Evolutionary conservation across 2,329 filamentous ascomycete species (phyloP), one percentile per base, ranked within the genome.

Genomic region (Meredithiella fracta): DNA sequence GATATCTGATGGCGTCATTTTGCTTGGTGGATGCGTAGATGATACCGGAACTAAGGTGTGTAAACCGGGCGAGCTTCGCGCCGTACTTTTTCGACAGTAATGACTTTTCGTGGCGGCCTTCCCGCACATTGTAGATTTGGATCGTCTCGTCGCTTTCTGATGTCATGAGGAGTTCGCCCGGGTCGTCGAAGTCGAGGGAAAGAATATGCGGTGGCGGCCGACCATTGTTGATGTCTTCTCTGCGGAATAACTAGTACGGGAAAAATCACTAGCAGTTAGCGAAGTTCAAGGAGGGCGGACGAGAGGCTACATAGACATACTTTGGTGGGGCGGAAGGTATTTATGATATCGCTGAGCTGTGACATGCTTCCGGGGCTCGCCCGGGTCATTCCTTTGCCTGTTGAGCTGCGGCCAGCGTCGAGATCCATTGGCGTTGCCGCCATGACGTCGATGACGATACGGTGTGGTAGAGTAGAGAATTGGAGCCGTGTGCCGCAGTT

Each of bases 1-100:
- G 84, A 70, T 85, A 96, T 66, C 82, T 83, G 62, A 85, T 94
- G 64, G 80, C 89, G 72, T 91, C 79, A 65, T 98, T 94, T 63
- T 94, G 82, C 66, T 95, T 96, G 11, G 92, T 98, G 66, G 87
- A 94, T 53, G 92, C 90, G 65, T 97, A 96, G 59, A 98, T 82
- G 65, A 98, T 88, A 66, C 87, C 90, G 22, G 87, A 87, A 61
- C 83, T 83, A 59, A 91, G 86, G 66, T 97, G 92, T 1, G 91
- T 95, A 68, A 97, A 98, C 63, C 87, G 85, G 38, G 92, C 92
- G 56, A 96, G 77, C 66, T 95, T 92, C 17, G 88, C 89, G 59
- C 92, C 92, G 64, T 98, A 98, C 67, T 98, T 98, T 66, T 97
- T 94, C 70, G 86, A 94, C 53, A 94, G 82, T 50, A 96, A 76